Conservation (phyloP, 257 asterid genomes). For the Osmanthus fragrans region DNA sequence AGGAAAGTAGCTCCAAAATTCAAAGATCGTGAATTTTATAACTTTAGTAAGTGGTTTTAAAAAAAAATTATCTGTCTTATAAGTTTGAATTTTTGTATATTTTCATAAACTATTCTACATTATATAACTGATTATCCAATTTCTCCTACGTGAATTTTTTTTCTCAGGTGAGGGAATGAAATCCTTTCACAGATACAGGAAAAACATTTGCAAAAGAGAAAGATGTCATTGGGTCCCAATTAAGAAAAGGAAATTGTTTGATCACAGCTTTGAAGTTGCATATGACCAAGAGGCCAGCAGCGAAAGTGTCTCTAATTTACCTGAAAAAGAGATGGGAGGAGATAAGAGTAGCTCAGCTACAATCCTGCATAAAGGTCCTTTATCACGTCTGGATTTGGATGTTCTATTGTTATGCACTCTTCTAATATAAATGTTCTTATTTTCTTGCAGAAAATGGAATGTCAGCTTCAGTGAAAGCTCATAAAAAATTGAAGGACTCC, state of each 20-base stretch:
- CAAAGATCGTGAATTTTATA: conserved; percentile 57
- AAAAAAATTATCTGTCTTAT: conserved; percentile 9
- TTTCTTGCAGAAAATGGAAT: conserved; percentile 48
- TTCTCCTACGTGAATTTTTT: conserved; percentile 4
- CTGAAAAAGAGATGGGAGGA: conserved; percentile 48
- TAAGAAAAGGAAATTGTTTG: conserved; percentile 71
- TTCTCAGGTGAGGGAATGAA: conserved; percentile 66
- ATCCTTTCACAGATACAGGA: conserved; percentile 63
- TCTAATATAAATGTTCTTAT: conserved; percentile 24
- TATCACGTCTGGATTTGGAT: conserved; percentile 15
- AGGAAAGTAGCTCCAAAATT: conserved; percentile 68
- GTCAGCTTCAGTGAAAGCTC: conserved; percentile 40
- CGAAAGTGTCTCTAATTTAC: conserved; percentile 60
- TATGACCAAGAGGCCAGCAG: conserved; percentile 65
- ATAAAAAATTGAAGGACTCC: conserved; percentile 46
- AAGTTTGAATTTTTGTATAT: not conserved
- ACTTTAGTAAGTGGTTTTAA: conserved; percentile 51
- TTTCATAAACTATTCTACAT: not conserved
- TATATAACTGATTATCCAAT: not conserved
- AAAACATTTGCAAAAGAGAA: conserved; percentile 51
- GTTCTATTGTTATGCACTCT: conserved; percentile 11
- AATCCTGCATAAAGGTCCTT: conserved; percentile 36
- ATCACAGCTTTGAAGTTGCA: conserved; percentile 43
- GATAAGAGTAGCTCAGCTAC: conserved; percentile 36
- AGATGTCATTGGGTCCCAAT: conserved; percentile 56